These are phyloP conservation scores for Astrephomene gubernaculifera DNA, from an alignment of 139 green algal genomes.

Conservation along the genomic window DNA sequence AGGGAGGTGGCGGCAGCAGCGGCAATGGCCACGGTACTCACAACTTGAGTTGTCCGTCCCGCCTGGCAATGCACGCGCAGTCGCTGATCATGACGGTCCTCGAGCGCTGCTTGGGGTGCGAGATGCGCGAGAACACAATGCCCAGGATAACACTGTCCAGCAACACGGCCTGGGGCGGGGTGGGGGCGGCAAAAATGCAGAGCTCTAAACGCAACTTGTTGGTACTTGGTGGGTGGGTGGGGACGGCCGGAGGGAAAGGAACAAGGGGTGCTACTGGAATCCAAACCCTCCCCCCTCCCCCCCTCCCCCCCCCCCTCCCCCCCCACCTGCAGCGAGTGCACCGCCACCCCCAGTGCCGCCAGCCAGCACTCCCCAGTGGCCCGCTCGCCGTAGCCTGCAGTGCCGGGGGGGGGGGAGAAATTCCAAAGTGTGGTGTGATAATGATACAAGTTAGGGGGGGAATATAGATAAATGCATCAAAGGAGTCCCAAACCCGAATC, in stretches of 20 bases:
- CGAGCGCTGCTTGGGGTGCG: conserved; percentile 83
- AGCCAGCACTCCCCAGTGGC: conserved; percentile 80
- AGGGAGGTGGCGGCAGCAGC: too few species aligned
- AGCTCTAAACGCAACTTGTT: too few species aligned
- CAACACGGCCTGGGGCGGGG: conserved; percentile 58
- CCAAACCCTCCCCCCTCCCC: too few species aligned
- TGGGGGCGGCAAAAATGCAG: too few species aligned
- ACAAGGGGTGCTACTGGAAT: too few species aligned
- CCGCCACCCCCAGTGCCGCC: conserved; percentile 65
- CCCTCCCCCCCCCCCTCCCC: not conserved
- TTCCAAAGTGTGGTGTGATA: too few species aligned
- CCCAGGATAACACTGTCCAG: conserved; percentile 84
- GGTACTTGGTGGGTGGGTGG: too few species aligned
- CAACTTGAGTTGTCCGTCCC: conserved; percentile 93
- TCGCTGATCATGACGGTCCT: conserved; percentile 90
- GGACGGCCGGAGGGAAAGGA: too few species aligned
- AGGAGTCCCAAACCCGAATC: too few species aligned
- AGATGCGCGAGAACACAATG: conserved; percentile 86
- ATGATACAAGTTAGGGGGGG: too few species aligned
- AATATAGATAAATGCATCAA: too few species aligned
- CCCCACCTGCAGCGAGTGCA: conserved; percentile 74
- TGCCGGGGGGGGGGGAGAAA: too few species aligned
- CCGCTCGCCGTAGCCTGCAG: conserved; percentile 82
- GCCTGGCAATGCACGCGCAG: conserved; percentile 75
- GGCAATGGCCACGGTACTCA: conserved; percentile 48